Conservation (phyloP, 257 asterid species). For the Solanum peruvianum region DNA sequence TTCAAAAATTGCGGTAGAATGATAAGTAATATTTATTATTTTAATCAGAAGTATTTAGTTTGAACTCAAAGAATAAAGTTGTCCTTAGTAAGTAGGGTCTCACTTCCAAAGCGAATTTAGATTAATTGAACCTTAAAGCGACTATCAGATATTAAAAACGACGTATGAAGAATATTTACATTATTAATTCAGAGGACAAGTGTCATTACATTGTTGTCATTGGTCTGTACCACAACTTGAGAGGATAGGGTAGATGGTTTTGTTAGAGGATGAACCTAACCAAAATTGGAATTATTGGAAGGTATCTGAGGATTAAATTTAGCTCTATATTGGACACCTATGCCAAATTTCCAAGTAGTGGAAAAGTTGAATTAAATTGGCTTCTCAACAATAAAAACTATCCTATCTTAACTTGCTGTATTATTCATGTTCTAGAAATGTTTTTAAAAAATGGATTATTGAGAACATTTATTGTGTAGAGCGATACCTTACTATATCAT, state of each 20-base stretch:
- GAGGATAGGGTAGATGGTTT: not conserved
- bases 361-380: not conserved
- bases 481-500: not conserved
- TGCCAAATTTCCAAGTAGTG: not conserved
- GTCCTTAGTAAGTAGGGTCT: rapidly evolving
- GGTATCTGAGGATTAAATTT: not conserved
- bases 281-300: not conserved
- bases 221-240: not conserved
- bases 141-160: not conserved
- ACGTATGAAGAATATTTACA: not conserved
- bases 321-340: not conserved
- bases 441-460: not conserved
- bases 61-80: not conserved
- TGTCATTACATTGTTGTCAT: not conserved
- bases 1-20: not conserved
- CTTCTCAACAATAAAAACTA: not conserved
- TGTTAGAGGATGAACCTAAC: not conserved
- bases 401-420: not conserved
- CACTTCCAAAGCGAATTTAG: not conserved
- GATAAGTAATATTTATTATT: not conserved
- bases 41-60: not conserved
- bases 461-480: not conserved
- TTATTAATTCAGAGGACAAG: not conserved
- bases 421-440: not conserved
- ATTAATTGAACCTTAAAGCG: not conserved